Evolutionary conservation across 2,329 filamentous ascomycete species (phyloP), one percentile per base, ranked within the genome.

Genomic region (Aureobasidium pullulans): DNA sequence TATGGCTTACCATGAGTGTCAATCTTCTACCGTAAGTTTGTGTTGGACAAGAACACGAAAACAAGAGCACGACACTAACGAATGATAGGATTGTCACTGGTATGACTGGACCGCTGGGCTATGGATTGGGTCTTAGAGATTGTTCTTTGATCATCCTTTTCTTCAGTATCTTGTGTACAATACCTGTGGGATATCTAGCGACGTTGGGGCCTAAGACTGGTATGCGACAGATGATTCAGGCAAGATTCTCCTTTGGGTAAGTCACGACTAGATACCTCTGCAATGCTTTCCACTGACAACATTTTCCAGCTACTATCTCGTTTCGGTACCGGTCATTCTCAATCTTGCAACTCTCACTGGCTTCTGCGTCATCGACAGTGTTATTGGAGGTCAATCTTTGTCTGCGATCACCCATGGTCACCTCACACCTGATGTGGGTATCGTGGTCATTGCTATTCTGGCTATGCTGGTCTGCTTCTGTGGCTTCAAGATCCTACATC

Each of bases 221-320:
- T 43, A 80, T 87, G 77, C 77, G 84, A 15, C 84, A 86, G 69
- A 84, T 87, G 77, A 79, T 87, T 7, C 82, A 84, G 64, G 84
- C 84, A 4, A 76, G 84, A 23, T 87, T 81, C 69, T 81, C 79
- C 42, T 87, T 85, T 67, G 83, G 82, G 47, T 50, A 28, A 37
- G 47, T 23, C 15, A 23, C n/a, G 6, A 10, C 8, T 34, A n/a
- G 15, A 48, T 32, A 4, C 8, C 13, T n/a, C 6, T 37, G 32
- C 16, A 19, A 11, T 23, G 9, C 10, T 10, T 8, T n/a, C 28
- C 10, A 19, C 31, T 37, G 5, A 50, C 44, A 37, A 15, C 1
- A 2, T 28, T 5, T 11, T 15, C 15, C 47, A 50, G 54, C 75
- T 81, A 71, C 42, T 85, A 84, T 66, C 72, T 82, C 19, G 80